Base-by-base conservation (phyloP, 306 rosid genomes). In the Trifolium dubium region DNA sequence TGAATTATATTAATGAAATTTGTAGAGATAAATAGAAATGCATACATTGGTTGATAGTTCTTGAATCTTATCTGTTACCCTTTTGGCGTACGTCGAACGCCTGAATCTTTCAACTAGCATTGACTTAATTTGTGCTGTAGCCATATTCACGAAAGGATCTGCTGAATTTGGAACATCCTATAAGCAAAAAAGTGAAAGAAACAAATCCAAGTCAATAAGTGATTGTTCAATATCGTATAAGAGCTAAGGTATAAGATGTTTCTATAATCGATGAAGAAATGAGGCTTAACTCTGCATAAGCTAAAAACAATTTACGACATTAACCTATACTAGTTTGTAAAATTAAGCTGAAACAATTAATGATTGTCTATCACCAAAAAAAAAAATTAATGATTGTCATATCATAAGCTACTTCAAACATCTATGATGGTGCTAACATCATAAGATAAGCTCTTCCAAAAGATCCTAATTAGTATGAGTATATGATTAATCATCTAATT, bases 101-200 rank as follows among this genome's bases (percentile, higher is more conserved):
- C 83, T 84, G 73, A 89, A 94, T 51, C 77, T 92, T 75, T 92
- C 99, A 70, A 87, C 82, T 18, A 94, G 93, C 82, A 37, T 83
- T 19, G 89, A 91, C 77, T 85, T 92, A 71, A 94, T 94, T 77
- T 89, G 84, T 49, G 96, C 87, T 6, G 97, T 94, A 18, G 90
- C 92, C 88, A 86, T 30, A 78, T 86, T 87, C 89, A 78, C 53
- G 77, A 94, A 92, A 76, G 99, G 96, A 69, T 92, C 97, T 69
- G 90, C 70, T 76, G 93, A 80, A 76, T 86, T 86, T 30, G 88
- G 89, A 74, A 85, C 86, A 58, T 88, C 99, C 97, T 94, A 54
- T 10, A 75, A 37, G 8, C 2, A 13, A 11, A 56, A 51, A 18
- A 37, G 5, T 32, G 31, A 51, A 43, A 78, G 60, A 59, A 59